phyloP scores from a whole-genome alignment of 1,139 yeast species.

The Geotrichum citri-aurantii region DNA sequence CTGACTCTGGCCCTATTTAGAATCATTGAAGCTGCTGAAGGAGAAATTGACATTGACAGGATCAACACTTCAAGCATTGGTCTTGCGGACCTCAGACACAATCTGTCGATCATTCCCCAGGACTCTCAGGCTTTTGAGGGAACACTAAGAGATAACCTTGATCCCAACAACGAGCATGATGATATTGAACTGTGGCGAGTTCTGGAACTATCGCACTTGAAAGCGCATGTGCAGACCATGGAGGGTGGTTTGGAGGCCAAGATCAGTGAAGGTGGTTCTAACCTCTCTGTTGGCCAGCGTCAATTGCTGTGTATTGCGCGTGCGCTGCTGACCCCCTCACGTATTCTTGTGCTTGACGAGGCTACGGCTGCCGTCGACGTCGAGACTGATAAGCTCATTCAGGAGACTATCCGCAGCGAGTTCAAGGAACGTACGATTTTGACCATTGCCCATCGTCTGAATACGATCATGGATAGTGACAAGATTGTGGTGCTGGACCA shows the following conservation, averaged over 20 bases:
- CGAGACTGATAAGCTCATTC: constrained; percentile 83
- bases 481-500: constrained; percentile 78
- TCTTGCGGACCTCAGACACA: constrained; percentile 74
- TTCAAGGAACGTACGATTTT: constrained; percentile 84
- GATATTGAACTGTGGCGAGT: constrained; percentile 86
- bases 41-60: constrained; percentile 69
- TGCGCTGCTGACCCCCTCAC: constrained; percentile 73
- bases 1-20: constrained; percentile 85
- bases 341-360: constrained; percentile 80
- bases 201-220: constrained; percentile 77
- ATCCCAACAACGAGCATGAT: constrained; percentile 63
- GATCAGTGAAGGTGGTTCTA: constrained; percentile 78
- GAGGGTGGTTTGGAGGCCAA: constrained; percentile 56
- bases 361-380: constrained; percentile 98
- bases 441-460: constrained; percentile 91
- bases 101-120: constrained; percentile 88
- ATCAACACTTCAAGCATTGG: constrained; percentile 69
- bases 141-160: constrained; percentile 78
- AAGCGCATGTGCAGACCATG: constrained; percentile 66
- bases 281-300: constrained; percentile 85
- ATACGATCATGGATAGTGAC: constrained; percentile 90
- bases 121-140: constrained; percentile 97
- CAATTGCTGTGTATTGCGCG: constrained; percentile 89
- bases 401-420: constrained; percentile 78
- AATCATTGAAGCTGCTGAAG: constrained; percentile 74